Conservation (phyloP, 345 rosid species). For the Salix udensis region DNA sequence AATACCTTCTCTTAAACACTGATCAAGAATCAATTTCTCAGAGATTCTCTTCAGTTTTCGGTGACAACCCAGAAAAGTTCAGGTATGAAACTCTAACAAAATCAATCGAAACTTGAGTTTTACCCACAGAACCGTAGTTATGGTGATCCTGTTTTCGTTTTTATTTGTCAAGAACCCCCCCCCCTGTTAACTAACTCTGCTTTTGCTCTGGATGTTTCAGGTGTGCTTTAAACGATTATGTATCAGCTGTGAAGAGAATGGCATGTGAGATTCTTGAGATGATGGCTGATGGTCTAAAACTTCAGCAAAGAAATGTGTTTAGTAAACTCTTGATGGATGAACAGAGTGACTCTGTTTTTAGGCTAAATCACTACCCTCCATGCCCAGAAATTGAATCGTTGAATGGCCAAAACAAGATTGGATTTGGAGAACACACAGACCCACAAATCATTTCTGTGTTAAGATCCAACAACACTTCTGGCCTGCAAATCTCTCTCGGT, state of each 20-base stretch:
- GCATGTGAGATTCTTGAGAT: constrained; percentile 22
- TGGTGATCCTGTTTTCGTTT: not conserved
- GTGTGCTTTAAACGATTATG: constrained; percentile 17
- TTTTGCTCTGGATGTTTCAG: constrained; percentile 2
- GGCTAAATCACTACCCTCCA: constrained; percentile 56
- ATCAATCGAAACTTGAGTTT: not conserved
- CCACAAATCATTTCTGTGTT: constrained; percentile 59
- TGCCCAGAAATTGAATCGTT: constrained; percentile 37
- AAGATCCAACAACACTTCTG: constrained; percentile 55
- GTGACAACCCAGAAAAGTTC: constrained; percentile 24
- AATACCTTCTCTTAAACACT: constrained; percentile 41
- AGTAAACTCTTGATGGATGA: constrained; percentile 30
- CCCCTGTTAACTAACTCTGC: not conserved
- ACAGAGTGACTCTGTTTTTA: constrained; percentile 47
- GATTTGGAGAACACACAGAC: constrained; percentile 69
- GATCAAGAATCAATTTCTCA: constrained; percentile 16
- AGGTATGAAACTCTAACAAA: constrained; percentile 21
- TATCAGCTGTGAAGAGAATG: constrained; percentile 21
- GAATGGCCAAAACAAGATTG: constrained; percentile 40
- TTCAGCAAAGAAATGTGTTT: constrained; percentile 27
- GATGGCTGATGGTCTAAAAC: constrained; percentile 30
- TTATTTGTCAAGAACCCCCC: not conserved
- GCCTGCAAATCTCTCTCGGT: constrained; percentile 46
- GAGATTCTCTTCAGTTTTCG: constrained; percentile 13
- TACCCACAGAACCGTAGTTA: not conserved